Conservation (phyloP, 2,329 filamentous ascomycete species). For the Scedosporium minutisporum region DNA sequence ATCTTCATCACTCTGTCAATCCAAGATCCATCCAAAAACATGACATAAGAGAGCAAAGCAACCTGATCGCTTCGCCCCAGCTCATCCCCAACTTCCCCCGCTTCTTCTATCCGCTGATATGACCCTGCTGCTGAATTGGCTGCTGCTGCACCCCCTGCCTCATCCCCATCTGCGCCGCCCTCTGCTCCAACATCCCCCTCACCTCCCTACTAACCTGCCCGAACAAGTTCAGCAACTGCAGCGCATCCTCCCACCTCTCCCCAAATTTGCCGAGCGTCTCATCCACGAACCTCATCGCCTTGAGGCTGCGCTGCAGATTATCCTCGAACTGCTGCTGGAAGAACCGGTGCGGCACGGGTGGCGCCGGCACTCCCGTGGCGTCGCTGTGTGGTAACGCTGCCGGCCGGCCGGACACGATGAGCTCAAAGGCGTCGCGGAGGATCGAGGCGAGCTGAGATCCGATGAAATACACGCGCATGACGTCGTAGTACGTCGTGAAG, state of each 20-base stretch:
- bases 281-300: conserved; percentile 43
- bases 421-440: conserved; percentile 46
- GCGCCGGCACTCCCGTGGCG: conserved; percentile 38
- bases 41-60: no score
- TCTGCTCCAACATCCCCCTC: conserved; percentile 2
- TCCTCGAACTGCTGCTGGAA: conserved; percentile 28
- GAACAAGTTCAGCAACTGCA: conserved; percentile 5
- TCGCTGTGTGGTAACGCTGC: conserved; percentile 33
- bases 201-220: background rate
- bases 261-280: conserved; percentile 47
- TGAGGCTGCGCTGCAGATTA: conserved; percentile 45
- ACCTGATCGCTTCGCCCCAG: no score
- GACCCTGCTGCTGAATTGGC: conserved; percentile 19
- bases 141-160: conserved; percentile 12
- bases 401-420: conserved; percentile 38
- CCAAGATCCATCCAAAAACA: no score
- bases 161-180: background rate
- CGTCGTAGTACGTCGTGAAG: conserved; percentile 80
- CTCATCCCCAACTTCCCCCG: no score
- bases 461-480: conserved; percentile 72
- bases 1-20: no score
- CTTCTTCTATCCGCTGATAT: background rate
- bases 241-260: conserved; percentile 49
- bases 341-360: conserved; percentile 40
- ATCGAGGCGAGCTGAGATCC: conserved; percentile 54